Percentiles rank a stretch among this genome's conserved stretches.
These are phyloP conservation scores for Beauveria australis DNA, from an alignment of 2,329 filamentous ascomycete species.

Conservation along the genomic window DNA sequence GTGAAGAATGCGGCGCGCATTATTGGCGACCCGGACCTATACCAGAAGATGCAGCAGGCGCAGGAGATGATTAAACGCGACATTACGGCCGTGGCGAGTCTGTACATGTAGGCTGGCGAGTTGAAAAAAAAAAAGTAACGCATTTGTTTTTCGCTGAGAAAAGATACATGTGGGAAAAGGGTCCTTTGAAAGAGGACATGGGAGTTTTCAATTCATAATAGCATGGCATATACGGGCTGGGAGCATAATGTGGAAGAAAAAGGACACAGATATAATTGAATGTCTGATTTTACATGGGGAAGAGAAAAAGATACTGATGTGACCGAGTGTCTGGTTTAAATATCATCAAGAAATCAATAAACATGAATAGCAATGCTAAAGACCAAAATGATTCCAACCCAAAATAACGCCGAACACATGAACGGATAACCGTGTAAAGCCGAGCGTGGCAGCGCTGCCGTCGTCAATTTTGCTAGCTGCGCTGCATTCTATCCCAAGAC, in stretches of 20 bases:
- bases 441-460: neutral
- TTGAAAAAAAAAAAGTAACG: no score
- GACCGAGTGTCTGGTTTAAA: neutral
- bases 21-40: slow-evolving; percentile 86
- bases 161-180: neutral
- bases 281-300: neutral
- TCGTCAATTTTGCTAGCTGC: neutral
- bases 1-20: slow-evolving; percentile 95
- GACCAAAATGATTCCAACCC: neutral
- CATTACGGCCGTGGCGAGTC: slow-evolving; percentile 79
- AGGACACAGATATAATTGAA: neutral
- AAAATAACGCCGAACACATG: slow-evolving; percentile 7
- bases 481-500: neutral
- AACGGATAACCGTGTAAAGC: neutral
- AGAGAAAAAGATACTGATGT: neutral
- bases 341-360: neutral
- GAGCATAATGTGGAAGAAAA: neutral
- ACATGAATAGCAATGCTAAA: neutral
- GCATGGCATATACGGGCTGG: neutral
- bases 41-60: slow-evolving; percentile 92
- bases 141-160: no score
- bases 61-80: slow-evolving; percentile 98
- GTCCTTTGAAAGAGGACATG: neutral
- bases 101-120: slow-evolving; percentile 61
- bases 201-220: neutral